These are phyloP conservation scores for Adiantum capillusveneris DNA, from an alignment of 75 land plant genomes.

Conservation along the genomic window DNA sequence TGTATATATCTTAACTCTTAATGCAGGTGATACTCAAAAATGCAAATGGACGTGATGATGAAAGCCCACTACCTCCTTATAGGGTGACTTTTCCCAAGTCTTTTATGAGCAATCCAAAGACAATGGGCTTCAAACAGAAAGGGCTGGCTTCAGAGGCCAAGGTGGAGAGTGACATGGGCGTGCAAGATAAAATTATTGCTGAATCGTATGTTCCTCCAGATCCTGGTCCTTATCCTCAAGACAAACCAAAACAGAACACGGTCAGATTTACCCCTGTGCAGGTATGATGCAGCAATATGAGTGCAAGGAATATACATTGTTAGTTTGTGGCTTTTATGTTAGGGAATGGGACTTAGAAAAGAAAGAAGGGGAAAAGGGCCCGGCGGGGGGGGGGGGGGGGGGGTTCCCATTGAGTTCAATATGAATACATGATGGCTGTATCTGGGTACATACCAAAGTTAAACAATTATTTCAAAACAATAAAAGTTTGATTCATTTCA, in stretches of 20 bases:
- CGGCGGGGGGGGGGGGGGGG: no score
- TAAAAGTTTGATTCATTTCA: no score
- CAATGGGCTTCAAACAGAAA: constrained; percentile 35
- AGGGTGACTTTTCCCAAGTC: constrained; percentile 59
- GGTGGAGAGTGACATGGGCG: constrained; percentile 13
- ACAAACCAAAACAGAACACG: constrained; percentile 90
- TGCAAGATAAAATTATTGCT: constrained; percentile 43
- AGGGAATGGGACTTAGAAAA: no score
- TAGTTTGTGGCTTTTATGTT: no score
- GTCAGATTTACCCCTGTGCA: constrained; percentile 95
- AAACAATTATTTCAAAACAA: no score
- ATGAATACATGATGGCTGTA: no score
- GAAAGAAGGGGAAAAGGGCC: no score
- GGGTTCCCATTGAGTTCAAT: no score
- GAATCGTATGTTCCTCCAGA: constrained; percentile 92
- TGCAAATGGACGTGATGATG: constrained; percentile 58
- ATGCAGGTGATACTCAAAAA: constrained; percentile 55
- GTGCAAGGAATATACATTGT: no score
- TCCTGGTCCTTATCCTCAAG: constrained; percentile 99
- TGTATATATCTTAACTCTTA: no score
- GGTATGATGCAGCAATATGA: no score
- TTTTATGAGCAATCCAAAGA: constrained; percentile 34
- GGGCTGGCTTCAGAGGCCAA: constrained; percentile 10
- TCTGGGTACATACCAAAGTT: no score
- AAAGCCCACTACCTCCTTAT: constrained; percentile 71